Conservation (phyloP, 495 filamentous ascomycete genomes). For the Chaetomium fimeti region DNA sequence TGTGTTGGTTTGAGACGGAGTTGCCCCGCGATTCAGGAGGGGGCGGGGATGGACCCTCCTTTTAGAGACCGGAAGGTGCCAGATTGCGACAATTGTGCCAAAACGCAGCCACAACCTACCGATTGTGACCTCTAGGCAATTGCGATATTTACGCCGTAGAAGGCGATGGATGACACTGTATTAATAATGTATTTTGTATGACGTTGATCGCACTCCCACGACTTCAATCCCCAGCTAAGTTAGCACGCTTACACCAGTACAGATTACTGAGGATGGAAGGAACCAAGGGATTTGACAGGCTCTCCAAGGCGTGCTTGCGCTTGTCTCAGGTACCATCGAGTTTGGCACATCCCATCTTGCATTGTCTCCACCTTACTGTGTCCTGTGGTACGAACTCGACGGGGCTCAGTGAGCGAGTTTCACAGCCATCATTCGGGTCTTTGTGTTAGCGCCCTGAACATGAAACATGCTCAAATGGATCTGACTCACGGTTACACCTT, state of each 20-base stretch:
- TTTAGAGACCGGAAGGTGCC: conserved; percentile 2
- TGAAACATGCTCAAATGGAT: conserved; percentile 26
- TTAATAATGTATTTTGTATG: conserved; percentile 19
- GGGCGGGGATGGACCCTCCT: conserved; percentile 9
- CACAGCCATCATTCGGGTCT: not conserved
- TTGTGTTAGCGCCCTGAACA: not conserved
- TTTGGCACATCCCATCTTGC: too few species aligned
- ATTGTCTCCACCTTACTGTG: not conserved
- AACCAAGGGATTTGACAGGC: too few species aligned
- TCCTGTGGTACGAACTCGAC: not conserved
- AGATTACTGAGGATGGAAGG: too few species aligned
- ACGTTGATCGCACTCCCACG: not conserved
- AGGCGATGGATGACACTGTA: not conserved
- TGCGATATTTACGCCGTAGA: conserved; percentile 7
- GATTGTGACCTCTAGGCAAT: not conserved
- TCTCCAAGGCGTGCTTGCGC: too few species aligned
- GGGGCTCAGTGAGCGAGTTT: not conserved
- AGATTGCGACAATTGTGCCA: conserved; percentile 19
- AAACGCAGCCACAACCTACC: not conserved
- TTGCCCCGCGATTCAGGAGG: conserved; percentile 1
- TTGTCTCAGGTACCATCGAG: too few species aligned
- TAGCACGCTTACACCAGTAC: too few species aligned
- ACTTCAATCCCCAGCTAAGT: too few species aligned
- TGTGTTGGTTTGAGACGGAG: conserved; percentile 16
- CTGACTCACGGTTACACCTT: conserved; percentile 17